phyloP scores from a whole-genome alignment of 257 asterid species.

The Pogostemon cablin region DNA sequence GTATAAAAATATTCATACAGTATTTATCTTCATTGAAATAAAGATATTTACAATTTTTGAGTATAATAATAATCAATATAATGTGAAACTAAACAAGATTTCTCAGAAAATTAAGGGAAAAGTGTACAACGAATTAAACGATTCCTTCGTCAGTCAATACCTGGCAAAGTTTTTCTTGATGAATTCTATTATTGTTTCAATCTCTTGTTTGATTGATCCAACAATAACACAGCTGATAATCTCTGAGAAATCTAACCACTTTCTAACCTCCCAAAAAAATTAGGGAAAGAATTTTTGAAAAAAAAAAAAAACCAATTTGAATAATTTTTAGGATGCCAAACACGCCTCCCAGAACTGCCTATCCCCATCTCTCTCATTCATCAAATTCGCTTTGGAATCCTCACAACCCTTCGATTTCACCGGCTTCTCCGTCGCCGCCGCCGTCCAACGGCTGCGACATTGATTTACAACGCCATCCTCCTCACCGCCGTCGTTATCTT shows the following conservation, averaged over 20 bases:
- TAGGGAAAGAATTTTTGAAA: too few relatives aligned
- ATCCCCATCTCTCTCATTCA: conserved; percentile 54
- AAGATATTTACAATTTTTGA: conserved; percentile 29
- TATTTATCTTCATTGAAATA: conserved; percentile 21
- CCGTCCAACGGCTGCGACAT: conserved; percentile 25
- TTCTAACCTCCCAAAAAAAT: conserved; percentile 10
- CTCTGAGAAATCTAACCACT: not conserved
- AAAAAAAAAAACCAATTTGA: not conserved
- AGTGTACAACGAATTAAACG: not conserved
- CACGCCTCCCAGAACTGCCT: conserved; percentile 73
- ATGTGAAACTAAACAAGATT: not conserved
- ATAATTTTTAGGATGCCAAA: conserved; percentile 49
- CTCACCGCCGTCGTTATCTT: conserved; percentile 37
- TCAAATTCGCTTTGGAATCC: conserved; percentile 36
- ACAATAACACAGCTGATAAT: not conserved
- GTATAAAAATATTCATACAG: not conserved
- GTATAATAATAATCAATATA: conserved; percentile 18
- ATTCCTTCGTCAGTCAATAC: not conserved
- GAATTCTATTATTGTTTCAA: conserved; percentile 13
- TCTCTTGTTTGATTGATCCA: not conserved
- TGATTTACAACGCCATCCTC: conserved; percentile 69
- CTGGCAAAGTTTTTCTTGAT: conserved; percentile 10
- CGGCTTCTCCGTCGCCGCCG: conserved; percentile 29
- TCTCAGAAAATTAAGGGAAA: not conserved
- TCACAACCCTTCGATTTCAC: conserved; percentile 36